phyloP scores from a whole-genome alignment of 2,329 filamentous ascomycete species.

The Chaetomium strumarium region DNA sequence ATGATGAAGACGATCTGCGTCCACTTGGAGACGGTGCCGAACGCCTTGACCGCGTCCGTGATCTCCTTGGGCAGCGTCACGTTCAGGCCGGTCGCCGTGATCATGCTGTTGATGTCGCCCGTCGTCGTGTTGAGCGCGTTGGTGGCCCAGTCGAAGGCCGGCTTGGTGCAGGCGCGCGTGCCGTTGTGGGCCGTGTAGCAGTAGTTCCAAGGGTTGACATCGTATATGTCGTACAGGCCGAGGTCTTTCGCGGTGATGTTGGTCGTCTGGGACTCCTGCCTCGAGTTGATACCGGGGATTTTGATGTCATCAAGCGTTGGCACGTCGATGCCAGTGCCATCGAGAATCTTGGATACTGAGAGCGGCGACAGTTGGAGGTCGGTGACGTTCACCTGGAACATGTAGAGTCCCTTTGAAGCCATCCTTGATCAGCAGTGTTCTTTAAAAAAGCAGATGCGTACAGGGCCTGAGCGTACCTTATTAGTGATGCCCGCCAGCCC shows the following conservation, averaged over 20 bases:
- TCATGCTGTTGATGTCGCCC: conserved; percentile 46
- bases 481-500: conserved; percentile 51
- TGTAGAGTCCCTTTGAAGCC: conserved; percentile 39
- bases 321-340: conserved; percentile 4
- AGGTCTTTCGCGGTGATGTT: conserved; percentile 55
- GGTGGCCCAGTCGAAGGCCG: conserved; percentile 71
- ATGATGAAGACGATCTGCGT: conserved; percentile 77
- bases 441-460: not conserved
- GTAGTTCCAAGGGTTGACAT: conserved; percentile 81
- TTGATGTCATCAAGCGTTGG: conserved; percentile 3
- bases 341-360: conserved; percentile 16
- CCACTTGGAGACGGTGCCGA: conserved; percentile 70
- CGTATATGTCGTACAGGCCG: conserved; percentile 69
- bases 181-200: conserved; percentile 59
- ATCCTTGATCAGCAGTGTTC: too few species aligned
- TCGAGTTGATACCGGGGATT: conserved; percentile 10
- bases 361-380: conserved; percentile 46
- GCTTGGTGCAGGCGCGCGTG: conserved; percentile 61
- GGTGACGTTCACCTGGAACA: conserved; percentile 56
- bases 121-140: conserved; percentile 61
- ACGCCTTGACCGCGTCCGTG: conserved; percentile 61
- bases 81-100: conserved; percentile 43
- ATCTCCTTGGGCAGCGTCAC: conserved; percentile 63
- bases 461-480: conserved; percentile 31
- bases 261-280: conserved; percentile 8